A percentile compares a stretch with the other conserved stretches of the same genome.
Conservation (phyloP, 345 rosid genomes). For the Populus euphratica region DNA sequence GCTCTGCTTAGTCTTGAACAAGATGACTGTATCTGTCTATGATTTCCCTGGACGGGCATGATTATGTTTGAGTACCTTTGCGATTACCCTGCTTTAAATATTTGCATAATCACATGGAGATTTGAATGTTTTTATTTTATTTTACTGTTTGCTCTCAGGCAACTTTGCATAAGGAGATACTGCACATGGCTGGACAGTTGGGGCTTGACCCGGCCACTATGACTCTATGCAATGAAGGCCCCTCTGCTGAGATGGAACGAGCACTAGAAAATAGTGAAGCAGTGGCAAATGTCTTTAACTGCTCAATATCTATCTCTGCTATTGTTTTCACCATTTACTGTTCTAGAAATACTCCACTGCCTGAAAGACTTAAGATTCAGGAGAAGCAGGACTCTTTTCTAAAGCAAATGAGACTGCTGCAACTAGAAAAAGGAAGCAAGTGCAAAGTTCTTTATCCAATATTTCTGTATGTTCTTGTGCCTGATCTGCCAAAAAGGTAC, state of each 20-base stretch:
- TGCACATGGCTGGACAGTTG: constrained; percentile 96
- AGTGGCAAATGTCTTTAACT: constrained; percentile 63
- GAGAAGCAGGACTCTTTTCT: constrained; percentile 55
- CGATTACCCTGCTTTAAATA: neutral
- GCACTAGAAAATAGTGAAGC: constrained; percentile 92
- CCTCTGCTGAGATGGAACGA: constrained; percentile 65
- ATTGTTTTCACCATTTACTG: constrained; percentile 66
- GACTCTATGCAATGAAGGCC: constrained; percentile 59
- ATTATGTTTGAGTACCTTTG: neutral
- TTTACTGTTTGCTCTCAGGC: constrained; percentile 47
- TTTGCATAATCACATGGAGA: neutral
- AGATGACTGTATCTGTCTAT: neutral
- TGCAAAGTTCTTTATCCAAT: constrained; percentile 47
- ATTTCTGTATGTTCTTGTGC: constrained; percentile 63
- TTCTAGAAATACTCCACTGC: constrained; percentile 46
- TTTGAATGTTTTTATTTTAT: neutral
- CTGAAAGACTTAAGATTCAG: constrained; percentile 55
- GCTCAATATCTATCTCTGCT: constrained; percentile 72
- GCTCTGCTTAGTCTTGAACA: neutral
- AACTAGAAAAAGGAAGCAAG: constrained; percentile 22
- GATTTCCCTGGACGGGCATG: neutral
- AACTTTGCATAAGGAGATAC: constrained; percentile 73
- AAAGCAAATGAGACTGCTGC: constrained; percentile 39
- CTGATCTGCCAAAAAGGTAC: constrained; percentile 95
- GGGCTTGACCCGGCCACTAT: constrained; percentile 91